phyloP scores from a whole-genome alignment of 257 asterid species.

The Capsicum chinense region DNA sequence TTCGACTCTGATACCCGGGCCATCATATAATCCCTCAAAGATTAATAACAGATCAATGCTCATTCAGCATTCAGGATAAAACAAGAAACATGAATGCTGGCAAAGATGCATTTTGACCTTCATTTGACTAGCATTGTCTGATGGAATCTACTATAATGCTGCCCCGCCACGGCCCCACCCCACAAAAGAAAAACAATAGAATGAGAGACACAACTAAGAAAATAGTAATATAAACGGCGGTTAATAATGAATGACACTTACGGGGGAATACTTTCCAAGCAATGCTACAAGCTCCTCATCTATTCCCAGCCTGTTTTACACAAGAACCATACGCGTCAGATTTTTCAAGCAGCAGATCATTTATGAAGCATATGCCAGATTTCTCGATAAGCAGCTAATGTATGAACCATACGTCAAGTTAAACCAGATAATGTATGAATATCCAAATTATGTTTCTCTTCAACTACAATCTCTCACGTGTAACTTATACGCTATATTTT shows the following conservation, averaged over 20 bases:
- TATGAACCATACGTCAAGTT: neutral
- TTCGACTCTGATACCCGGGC: neutral
- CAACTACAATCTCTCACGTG: neutral
- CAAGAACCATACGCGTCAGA: neutral
- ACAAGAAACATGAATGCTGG: neutral
- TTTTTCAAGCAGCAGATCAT: neutral
- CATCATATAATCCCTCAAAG: neutral
- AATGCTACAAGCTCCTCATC: constrained; percentile 93
- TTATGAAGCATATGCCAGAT: neutral
- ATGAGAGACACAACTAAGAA: neutral
- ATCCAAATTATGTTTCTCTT: neutral
- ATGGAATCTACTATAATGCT: neutral
- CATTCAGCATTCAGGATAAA: neutral
- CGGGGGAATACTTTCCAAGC: constrained; percentile 80
- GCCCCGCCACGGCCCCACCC: too few species aligned
- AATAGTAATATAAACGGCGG: neutral
- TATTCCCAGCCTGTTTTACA: constrained; percentile 75
- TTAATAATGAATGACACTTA: constrained; percentile 38
- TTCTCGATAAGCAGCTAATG: neutral
- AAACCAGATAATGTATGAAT: neutral
- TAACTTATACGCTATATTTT: neutral
- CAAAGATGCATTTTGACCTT: neutral
- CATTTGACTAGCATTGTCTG: neutral
- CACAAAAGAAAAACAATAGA: neutral
- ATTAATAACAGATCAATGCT: neutral